Evolutionary conservation across 2,329 filamentous ascomycete genomes (phyloP), one percentile per base, ranked within the genome.

Genomic region (Lojkania enalia): DNA sequence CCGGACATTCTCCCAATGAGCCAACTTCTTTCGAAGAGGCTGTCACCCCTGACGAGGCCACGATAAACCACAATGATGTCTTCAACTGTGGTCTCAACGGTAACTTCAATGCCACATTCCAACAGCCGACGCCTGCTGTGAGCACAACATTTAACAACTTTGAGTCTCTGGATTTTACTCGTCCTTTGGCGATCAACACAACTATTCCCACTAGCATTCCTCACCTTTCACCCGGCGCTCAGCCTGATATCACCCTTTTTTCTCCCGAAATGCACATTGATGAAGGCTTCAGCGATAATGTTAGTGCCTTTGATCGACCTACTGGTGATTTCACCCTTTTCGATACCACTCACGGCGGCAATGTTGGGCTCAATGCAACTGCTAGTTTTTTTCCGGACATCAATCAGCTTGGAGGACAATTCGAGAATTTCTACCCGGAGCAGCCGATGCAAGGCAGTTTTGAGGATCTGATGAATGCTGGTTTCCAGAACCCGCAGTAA

Each of bases 151-250:
- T 44, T 18, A 35, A 64, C 36, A 75, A 78, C 37, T 68, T 70
- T 23, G 67, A 53, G 6, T 12, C 33, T 11, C 6, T 36, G 5
- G 33, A 36, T 21, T 36, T 36, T 19, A 7, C 33, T 20, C 33
- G 33, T 5, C 33, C 33, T 5, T 16, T 33, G 51, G 43, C 48
- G 9, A 37, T 58, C 11, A 58, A 57, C 35, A 51, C 41, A 40
- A 55, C 54, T 21, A 43, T 21, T 15, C 48, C 52, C 19, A 48
- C 36, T 31, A 54, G 59, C 20, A 56, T 70, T 5, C 63, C 68
- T 25, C 84, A 88, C 49, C 79, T 89, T 49, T 90, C 86, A 3
- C 85, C 86, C 6, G 76, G 77, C 42, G 86, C 84, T 4, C 85
- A 88, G 57, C 78, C 80, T 25, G 84, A 86, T 48, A 73, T 83